A percentile compares a stretch with the other conserved stretches of the same genome.
phyloP scores from a whole-genome alignment of 2,329 filamentous ascomycete genomes.

The Arthrobotrys musiformis region DNA sequence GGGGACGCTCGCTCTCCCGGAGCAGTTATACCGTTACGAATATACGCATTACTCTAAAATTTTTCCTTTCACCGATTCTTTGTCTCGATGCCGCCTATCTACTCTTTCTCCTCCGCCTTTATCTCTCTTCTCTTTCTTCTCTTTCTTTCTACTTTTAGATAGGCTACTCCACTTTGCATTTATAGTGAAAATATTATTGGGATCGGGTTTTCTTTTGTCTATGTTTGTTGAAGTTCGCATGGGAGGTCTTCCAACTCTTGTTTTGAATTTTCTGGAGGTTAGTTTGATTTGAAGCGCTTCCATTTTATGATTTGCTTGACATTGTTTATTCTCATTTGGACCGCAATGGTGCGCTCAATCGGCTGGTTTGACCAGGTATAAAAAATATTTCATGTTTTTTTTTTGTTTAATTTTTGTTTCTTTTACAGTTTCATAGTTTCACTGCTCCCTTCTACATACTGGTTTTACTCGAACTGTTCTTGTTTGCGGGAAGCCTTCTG shows the following conservation, averaged over 20 bases:
- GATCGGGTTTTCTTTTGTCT: not conserved
- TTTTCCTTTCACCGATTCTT: not conserved
- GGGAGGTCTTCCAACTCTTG: not conserved
- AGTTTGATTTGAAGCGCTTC: not conserved
- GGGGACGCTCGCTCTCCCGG: not conserved
- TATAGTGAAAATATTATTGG: slow-evolving; percentile 9
- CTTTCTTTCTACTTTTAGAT: not conserved
- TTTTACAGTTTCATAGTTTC: not conserved
- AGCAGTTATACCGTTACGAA: not conserved
- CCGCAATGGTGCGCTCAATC: slow-evolving; percentile 6
- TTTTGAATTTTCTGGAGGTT: not conserved
- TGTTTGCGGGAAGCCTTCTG: not conserved
- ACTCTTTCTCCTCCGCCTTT: not conserved
- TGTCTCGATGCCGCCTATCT: not conserved
- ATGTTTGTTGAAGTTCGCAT: not conserved
- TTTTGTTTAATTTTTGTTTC: not conserved
- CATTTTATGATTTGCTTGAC: not conserved
- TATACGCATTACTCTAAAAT: not conserved
- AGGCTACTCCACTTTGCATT: not conserved
- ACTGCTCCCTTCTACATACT: not conserved
- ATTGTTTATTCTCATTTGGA: not conserved
- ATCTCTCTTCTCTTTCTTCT: not conserved
- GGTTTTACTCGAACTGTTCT: not conserved
- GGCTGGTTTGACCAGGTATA: not conserved
- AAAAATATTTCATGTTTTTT: not conserved